phyloP scores from a whole-genome alignment of 192 early-diverging fungal species.

The Coemansia erecta region DNA sequence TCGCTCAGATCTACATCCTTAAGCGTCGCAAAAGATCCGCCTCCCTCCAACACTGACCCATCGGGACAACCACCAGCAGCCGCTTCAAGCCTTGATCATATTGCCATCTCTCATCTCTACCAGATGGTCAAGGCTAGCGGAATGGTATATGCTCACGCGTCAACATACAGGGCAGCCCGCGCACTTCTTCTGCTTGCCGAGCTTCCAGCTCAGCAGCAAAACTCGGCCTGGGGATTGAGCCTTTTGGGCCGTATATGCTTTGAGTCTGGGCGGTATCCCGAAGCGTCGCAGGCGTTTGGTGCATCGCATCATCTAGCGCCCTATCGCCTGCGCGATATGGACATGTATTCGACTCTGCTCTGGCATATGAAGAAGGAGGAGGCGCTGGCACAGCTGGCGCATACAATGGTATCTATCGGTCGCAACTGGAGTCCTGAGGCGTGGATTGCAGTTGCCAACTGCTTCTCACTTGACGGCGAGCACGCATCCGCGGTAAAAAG shows the following conservation, averaged over 20 bases:
- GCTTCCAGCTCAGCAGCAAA: slow-evolving; percentile 28
- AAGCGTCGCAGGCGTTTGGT: slow-evolving; percentile 60
- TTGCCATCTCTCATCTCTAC: slow-evolving; percentile 10
- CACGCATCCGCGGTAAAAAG: slow-evolving; percentile 73
- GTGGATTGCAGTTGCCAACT: slow-evolving; percentile 76
- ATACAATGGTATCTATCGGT: slow-evolving; percentile 67
- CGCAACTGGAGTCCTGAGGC: slow-evolving; percentile 71
- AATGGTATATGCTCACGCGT: slow-evolving; percentile 11
- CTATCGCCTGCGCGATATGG: slow-evolving; percentile 74
- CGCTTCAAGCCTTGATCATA: background rate
- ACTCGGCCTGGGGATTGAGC: slow-evolving; percentile 39
- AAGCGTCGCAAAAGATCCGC: too few relatives aligned
- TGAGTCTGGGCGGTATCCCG: slow-evolving; percentile 55
- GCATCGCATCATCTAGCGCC: slow-evolving; percentile 63
- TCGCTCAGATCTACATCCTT: slow-evolving; percentile 14
- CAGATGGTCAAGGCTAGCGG: slow-evolving; percentile 17
- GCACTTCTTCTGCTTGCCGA: slow-evolving; percentile 22
- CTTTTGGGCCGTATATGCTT: slow-evolving; percentile 56
- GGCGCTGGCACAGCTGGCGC: slow-evolving; percentile 69
- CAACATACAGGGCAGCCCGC: slow-evolving; percentile 16
- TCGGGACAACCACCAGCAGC: background rate
- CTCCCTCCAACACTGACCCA: too few relatives aligned
- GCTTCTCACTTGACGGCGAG: slow-evolving; percentile 72
- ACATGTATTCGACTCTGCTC: slow-evolving; percentile 77
- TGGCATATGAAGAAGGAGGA: slow-evolving; percentile 82